Conservation (phyloP, 768 basidiomycete genomes). For the Gymnopilus junonius region DNA sequence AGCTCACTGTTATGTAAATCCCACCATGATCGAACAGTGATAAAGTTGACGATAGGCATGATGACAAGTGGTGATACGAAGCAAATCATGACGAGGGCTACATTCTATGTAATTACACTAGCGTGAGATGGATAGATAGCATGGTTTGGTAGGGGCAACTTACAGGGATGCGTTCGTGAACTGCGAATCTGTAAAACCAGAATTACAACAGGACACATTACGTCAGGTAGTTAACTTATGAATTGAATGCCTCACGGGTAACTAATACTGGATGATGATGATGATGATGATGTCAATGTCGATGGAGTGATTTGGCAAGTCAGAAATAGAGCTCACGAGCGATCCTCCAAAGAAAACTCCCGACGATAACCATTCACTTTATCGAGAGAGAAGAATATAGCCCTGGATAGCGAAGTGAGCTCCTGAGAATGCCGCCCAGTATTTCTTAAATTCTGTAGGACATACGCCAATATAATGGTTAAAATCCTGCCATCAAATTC, state of each 20-base stretch:
- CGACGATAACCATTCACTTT: conserved; percentile 74
- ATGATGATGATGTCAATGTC: conserved; percentile 22
- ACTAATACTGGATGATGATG: conserved; percentile 41
- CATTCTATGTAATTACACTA: conserved; percentile 36
- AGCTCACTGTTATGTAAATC: conserved; percentile 75
- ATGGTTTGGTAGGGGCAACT: conserved; percentile 22
- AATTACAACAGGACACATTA: background rate
- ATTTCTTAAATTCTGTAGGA: conserved; percentile 9
- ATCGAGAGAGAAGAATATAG: conserved; percentile 64
- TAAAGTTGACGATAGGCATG: conserved; percentile 67
- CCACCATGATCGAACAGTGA: conserved; percentile 86
- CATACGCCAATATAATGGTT: conserved; percentile 70
- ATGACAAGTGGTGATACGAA: conserved; percentile 71
- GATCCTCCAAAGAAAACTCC: conserved; percentile 79
- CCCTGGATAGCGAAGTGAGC: conserved; percentile 40
- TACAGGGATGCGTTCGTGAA: conserved; percentile 81
- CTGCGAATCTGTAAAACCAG: conserved; percentile 54
- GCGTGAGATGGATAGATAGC: conserved; percentile 10
- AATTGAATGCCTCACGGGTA: conserved; percentile 39
- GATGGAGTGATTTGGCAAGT: background rate
- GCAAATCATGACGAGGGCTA: conserved; percentile 55
- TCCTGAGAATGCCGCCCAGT: background rate
- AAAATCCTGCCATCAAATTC: conserved; percentile 54
- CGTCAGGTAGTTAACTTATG: background rate
- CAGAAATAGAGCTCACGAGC: conserved; percentile 53